A percentile compares a stretch with the other conserved stretches of the same genome.
These are phyloP conservation scores for Thelephora aurantiotincta DNA, from an alignment of 768 basidiomycete species.

Conservation along the genomic window DNA sequence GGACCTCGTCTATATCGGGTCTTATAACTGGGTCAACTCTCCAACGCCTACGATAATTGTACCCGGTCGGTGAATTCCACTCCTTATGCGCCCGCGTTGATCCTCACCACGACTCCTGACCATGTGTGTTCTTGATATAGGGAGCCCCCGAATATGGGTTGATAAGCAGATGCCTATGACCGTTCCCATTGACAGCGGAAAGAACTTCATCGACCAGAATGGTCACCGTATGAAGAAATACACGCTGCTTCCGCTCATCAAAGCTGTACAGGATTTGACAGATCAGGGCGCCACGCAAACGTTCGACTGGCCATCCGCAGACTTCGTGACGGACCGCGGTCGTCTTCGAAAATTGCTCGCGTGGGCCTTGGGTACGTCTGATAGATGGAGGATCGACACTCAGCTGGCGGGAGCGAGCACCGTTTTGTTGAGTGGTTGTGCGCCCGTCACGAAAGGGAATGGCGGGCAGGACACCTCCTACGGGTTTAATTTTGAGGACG, in stretches of 20 bases:
- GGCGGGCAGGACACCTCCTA: conserved; percentile 22
- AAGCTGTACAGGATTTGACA: conserved; percentile 33
- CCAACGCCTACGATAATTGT: conserved; percentile 28
- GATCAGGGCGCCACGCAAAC: conserved; percentile 11
- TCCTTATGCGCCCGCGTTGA: no score
- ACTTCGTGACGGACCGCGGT: conserved; percentile 51
- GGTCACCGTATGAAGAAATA: conserved; percentile 25
- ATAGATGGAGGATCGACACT: conserved; percentile 52
- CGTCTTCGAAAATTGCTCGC: conserved; percentile 46
- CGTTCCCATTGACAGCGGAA: conserved; percentile 39
- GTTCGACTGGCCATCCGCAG: conserved; percentile 24
- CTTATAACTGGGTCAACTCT: conserved; percentile 39
- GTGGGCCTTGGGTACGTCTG: conserved; percentile 25
- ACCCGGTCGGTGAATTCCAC: conserved; percentile 6
- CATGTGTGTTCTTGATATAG: no score
- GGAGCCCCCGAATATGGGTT: conserved; percentile 36
- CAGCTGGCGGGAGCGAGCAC: conserved; percentile 47
- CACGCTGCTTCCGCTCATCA: conserved; percentile 40
- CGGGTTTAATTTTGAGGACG: conserved; percentile 50
- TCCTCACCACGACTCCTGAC: no score
- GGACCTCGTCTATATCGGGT: conserved; percentile 29
- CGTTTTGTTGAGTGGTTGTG: conserved; percentile 46
- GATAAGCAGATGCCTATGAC: conserved; percentile 32
- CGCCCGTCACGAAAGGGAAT: conserved; percentile 20
- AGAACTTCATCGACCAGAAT: conserved; percentile 43